Evolutionary conservation across 169 alveolate species (phyloP).

Genomic region (Cryptosporidium ubiquitum): DNA sequence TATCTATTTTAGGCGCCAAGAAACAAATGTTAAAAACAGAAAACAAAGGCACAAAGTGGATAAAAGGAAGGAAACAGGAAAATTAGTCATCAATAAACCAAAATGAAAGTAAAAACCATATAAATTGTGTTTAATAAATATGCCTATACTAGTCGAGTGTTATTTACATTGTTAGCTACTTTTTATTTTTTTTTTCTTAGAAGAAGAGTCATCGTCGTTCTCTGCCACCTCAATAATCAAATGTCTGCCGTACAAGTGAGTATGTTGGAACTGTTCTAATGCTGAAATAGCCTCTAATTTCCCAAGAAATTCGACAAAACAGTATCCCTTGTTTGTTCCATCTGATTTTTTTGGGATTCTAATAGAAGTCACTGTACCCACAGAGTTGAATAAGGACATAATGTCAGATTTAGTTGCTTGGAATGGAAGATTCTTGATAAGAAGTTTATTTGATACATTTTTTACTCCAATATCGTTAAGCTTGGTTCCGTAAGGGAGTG

Average conservation of each 20-base stretch:
- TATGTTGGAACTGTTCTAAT: slow-evolving; percentile 87
- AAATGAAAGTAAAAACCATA: not conserved
- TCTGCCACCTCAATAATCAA: slow-evolving; percentile 89
- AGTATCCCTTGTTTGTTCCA: slow-evolving; percentile 92
- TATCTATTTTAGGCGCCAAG: not conserved
- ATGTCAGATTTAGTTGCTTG: slow-evolving; percentile 93
- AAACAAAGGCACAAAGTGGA: not conserved
- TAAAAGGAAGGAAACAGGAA: not conserved
- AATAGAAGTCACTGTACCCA: slow-evolving; percentile 88
- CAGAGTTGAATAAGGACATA: slow-evolving; percentile 87
- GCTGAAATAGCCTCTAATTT: slow-evolving; percentile 90
- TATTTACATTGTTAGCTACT: not conserved
- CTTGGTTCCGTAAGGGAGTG: not conserved
- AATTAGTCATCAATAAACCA: not conserved
- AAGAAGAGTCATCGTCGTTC: slow-evolving; percentile 46
- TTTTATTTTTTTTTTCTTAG: not conserved
- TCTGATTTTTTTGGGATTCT: slow-evolving; percentile 92
- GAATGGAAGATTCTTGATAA: slow-evolving; percentile 94
- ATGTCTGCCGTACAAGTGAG: slow-evolving; percentile 94
- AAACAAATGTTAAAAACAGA: not conserved
- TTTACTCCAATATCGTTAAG: slow-evolving; percentile 69
- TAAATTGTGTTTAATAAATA: not conserved
- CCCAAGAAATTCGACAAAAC: slow-evolving; percentile 91
- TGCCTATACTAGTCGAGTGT: not conserved
- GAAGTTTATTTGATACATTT: slow-evolving; percentile 84